phyloP scores from a whole-genome alignment of 441 rosid species.

The Corymbia citriodora region DNA sequence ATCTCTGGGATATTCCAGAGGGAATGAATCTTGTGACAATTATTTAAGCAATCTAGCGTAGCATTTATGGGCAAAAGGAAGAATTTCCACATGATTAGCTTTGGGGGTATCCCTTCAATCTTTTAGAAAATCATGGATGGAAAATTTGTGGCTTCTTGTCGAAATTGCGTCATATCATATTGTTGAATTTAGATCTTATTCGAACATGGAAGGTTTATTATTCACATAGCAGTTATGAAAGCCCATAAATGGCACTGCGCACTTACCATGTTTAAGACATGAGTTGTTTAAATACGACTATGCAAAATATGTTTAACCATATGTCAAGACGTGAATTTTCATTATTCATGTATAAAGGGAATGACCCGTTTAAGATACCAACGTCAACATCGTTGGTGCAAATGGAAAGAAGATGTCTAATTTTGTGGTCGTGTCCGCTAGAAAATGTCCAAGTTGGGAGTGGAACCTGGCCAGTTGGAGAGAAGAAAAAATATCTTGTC shows the following conservation, averaged over 20 bases:
- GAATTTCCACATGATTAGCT: not conserved
- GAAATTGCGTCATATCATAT: not conserved
- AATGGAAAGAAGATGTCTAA: not conserved
- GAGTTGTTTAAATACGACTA: not conserved
- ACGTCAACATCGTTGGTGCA: not conserved
- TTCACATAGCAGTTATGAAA: rapidly evolving
- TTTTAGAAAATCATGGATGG: not conserved
- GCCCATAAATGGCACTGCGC: rapidly evolving
- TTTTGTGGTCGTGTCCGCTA: not conserved
- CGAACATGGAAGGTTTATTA: not conserved
- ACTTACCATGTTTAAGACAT: not conserved
- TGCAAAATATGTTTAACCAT: not conserved
- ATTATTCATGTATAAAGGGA: not conserved
- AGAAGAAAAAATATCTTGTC: not conserved
- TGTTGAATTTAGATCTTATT: not conserved
- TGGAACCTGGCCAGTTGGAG: not conserved
- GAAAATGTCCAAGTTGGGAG: not conserved
- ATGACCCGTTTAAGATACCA: not conserved
- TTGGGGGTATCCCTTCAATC: not conserved
- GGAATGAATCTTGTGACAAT: slow-evolving; percentile 15
- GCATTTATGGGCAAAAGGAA: not conserved
- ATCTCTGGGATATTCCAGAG: slow-evolving; percentile 69
- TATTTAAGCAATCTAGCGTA: not conserved
- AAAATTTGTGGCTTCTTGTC: not conserved
- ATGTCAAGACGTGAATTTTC: rapidly evolving